Base-by-base conservation (phyloP, 768 basidiomycete species). In the Paxillus ammoniavirescens region DNA sequence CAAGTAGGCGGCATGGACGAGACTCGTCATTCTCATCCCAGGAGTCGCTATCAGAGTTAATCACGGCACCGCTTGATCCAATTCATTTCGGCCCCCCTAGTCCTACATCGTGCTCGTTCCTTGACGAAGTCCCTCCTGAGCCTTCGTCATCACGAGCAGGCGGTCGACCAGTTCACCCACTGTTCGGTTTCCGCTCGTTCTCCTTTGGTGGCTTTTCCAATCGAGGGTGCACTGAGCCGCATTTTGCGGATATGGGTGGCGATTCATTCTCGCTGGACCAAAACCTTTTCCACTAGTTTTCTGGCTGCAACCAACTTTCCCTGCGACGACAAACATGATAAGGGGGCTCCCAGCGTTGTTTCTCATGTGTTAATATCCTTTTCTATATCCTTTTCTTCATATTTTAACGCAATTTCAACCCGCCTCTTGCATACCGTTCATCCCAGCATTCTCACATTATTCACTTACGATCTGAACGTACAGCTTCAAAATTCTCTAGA, bases 11-110 rank as follows among this genome's bases (percentile, higher is more conserved):
- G 48, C 73, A 74, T 57, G 63, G 67, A 42, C 74, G 72, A 21
- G 73, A 79, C 58, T 77, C 79, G 6, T 75, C 82, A 10, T 66
- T 73, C n/a, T 81, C 80, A 8, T 84, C 82, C 8, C 58, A 79
- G 42, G 80, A 83, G 58, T 84, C 84, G n/a, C 79, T 81, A 3
- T 82, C 82, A 17, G 82, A 82, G 61, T 52, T 75, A 5, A 42
- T 66, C 10, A 67, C 71, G 48, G 63, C 69, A 14, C 66, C 72
- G 14, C 68, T 80, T 44, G 77, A 77, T 31, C 69, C 67, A 46
- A 50, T 75, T 45, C 73, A 71, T 54, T 65, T 75, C 41, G 69
- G 63, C 48, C 57, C 76, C 36, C 66, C 69, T 42, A 72, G 75
- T 64, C 52, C 77, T 28, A 67, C 73, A 58, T 57, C 76, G 58